Evolutionary conservation across 441 rosid genomes (phyloP), one percentile per base, ranked within the genome.

Genomic region (Erysimum cheiri): DNA sequence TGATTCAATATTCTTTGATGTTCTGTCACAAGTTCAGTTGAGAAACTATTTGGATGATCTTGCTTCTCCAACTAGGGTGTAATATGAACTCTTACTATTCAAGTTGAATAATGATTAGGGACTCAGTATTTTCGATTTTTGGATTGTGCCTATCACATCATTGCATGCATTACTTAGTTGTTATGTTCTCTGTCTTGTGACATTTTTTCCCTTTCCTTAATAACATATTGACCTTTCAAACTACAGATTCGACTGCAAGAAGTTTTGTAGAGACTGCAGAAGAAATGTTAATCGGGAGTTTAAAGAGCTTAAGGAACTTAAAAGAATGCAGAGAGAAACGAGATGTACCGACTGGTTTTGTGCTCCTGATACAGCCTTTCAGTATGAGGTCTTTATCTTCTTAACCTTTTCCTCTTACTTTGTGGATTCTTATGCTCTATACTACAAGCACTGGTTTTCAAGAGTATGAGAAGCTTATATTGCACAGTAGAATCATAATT

Each of bases 231-330:
- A 61, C 64, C 50, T 59, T 81, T 64, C 46, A 47, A 80, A 55
- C 61, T 70, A 67, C 85, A 92, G 99, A 87, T 95, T 95, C 76
- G 97, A 95, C 76, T 82, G 88, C 88, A 95, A 90, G 83, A 88
- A 93, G 78, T 95, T 95, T 82, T 95, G 99, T 76, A 83, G 94
- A 88, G 98, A 95, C 79, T 95, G 99, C 79, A 85, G 97, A 81
- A 84, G 89, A 75, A 92, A 90, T 50, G 99, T 95, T 72, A 87
- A 83, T 77, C 94, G 94, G 29, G 99, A 92, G 70, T 95, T 90
- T 79, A 95, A 92, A 84, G 97, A 88, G 73, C 82, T 92, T 48
- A 95, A 92, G 89, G 99, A 95, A 79, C 85, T 89, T 69, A 95
- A 90, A 81, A 89, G 97, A 70, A 78, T 87, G 85, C 87, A 89